phyloP scores from a whole-genome alignment of 257 asterid genomes.

The Perilla frutescens region DNA sequence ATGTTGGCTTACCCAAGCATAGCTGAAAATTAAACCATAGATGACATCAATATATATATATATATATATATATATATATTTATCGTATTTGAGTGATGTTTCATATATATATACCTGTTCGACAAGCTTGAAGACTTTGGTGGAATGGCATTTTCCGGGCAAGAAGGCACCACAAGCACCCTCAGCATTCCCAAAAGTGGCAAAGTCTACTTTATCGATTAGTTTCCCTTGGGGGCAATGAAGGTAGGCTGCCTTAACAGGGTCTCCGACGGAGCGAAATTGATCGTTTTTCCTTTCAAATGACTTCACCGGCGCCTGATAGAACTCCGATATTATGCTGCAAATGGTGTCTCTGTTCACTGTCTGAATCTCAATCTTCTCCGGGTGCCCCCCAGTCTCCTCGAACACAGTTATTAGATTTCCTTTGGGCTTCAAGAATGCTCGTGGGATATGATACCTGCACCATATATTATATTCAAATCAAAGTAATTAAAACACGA shows the following conservation, averaged over 20 bases:
- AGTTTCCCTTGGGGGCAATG: constrained; percentile 61
- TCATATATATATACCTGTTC: too few species aligned
- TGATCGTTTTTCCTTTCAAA: constrained; percentile 56
- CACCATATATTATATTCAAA: background rate
- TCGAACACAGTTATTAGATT: constrained; percentile 74
- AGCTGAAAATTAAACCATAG: constrained; percentile 36
- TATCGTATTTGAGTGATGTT: too few species aligned
- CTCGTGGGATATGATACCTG: constrained; percentile 90
- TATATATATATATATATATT: too few species aligned
- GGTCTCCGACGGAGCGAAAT: constrained; percentile 40
- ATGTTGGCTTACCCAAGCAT: constrained; percentile 70
- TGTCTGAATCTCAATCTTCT: constrained; percentile 46
- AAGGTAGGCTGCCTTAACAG: constrained; percentile 57
- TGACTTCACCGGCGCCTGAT: constrained; percentile 54
- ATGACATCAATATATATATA: too few species aligned
- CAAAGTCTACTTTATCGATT: constrained; percentile 62
- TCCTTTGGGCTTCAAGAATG: constrained; percentile 64
- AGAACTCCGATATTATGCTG: constrained; percentile 58
- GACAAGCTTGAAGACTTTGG: constrained; percentile 41
- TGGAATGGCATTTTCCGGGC: constrained; percentile 59
- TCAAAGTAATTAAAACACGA: too few species aligned
- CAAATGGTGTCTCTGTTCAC: constrained; percentile 90
- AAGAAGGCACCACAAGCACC: constrained; percentile 76
- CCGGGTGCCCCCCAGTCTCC: constrained; percentile 79
- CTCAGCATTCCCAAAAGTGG: constrained; percentile 60